Conservation (phyloP, 78 protist genomes). For the Capsaspora owczarzaki region DNA sequence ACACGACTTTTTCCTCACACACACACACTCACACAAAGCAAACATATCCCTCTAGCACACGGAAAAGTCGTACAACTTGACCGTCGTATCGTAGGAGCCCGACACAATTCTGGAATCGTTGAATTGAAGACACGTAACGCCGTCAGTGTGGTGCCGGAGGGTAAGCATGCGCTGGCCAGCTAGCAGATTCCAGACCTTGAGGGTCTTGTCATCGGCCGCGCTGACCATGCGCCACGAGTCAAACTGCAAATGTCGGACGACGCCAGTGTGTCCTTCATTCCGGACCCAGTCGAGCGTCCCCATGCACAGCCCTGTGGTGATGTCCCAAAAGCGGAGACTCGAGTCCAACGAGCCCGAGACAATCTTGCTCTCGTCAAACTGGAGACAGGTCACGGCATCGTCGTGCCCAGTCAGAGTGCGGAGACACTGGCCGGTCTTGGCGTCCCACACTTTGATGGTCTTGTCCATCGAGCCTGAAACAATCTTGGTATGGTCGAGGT, state of each 20-base stretch:
- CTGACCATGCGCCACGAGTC: background rate
- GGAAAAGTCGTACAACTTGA: background rate
- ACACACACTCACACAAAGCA: no score
- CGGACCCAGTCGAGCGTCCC: slow-evolving; percentile 5
- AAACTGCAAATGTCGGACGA: background rate
- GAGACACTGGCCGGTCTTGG: background rate
- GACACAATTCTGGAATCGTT: background rate
- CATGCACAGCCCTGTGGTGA: background rate
- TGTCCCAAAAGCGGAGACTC: background rate
- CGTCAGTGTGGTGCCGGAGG: background rate
- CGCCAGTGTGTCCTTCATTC: background rate
- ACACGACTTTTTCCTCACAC: no score
- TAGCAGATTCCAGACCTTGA: background rate
- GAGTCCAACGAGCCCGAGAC: background rate
- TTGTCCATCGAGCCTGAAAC: background rate
- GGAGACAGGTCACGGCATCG: background rate
- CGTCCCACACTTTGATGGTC: background rate
- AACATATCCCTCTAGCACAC: no score
- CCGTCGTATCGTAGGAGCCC: background rate
- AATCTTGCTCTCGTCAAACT: background rate
- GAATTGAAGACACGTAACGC: background rate
- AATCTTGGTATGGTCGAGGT: background rate
- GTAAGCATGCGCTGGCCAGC: background rate
- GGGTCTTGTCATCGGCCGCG: background rate
- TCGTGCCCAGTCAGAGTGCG: background rate